phyloP scores from a whole-genome alignment of 106 monocot species.

The Gastrodia elata region DNA sequence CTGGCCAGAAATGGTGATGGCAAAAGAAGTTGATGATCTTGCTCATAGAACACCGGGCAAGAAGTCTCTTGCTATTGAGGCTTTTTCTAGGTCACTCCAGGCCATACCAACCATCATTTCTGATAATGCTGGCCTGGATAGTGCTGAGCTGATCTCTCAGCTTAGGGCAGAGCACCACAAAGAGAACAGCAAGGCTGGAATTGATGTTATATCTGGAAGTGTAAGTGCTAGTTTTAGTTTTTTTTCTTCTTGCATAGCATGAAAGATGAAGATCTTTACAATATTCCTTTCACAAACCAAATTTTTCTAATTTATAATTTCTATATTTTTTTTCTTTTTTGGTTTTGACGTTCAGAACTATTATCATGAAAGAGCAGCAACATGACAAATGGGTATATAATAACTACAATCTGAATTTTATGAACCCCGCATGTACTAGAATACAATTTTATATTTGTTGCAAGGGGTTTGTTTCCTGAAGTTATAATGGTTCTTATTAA shows the following conservation, averaged over 20 bases:
- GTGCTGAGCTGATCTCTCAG: constrained; percentile 86
- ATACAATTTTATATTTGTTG: too few species aligned
- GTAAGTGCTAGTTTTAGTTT: constrained; percentile 32
- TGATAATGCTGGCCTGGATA: constrained; percentile 93
- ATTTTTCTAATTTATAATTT: too few species aligned
- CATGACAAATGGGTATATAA: too few species aligned
- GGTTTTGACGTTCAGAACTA: too few species aligned
- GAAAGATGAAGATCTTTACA: too few species aligned
- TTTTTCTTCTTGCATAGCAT: not conserved
- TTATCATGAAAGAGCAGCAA: too few species aligned
- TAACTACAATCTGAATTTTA: too few species aligned
- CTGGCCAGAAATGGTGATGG: constrained; percentile 98
- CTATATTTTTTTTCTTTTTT: too few species aligned
- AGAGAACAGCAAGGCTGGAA: constrained; percentile 51
- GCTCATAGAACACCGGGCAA: constrained; percentile 89
- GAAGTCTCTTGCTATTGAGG: constrained; percentile 91
- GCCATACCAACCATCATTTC: constrained; percentile 85
- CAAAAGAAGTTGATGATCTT: constrained; percentile 80
- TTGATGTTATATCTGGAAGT: constrained; percentile 72
- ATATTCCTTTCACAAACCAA: too few species aligned
- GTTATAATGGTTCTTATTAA: too few species aligned
- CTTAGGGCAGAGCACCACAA: constrained; percentile 95
- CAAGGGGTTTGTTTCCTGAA: too few species aligned
- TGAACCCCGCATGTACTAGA: too few species aligned
- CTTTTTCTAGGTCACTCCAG: constrained; percentile 80